Percentiles rank a stretch among this genome's conserved stretches.
Evolutionary conservation across 1,139 yeast species (phyloP).

Genomic region (Yamadazyma diddensiae): DNA sequence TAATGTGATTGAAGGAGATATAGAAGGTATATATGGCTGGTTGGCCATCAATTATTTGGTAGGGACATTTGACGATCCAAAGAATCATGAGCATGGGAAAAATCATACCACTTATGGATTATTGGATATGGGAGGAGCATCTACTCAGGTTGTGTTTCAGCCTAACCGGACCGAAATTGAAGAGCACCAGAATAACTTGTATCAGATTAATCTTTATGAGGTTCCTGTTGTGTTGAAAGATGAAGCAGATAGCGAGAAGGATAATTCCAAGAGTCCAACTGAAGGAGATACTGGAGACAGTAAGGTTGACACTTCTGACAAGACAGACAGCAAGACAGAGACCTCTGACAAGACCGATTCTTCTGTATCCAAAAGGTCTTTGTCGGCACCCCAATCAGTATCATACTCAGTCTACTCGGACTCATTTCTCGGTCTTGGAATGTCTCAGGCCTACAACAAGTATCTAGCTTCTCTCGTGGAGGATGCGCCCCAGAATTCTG

Average conservation of each 20-base stretch:
- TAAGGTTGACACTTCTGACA: not conserved
- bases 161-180: conserved; percentile 57
- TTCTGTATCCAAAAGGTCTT: too few species aligned
- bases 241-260: not conserved
- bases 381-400: conserved; percentile 18
- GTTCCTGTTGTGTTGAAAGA: conserved; percentile 20
- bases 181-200: conserved; percentile 55
- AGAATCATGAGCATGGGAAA: conserved; percentile 47
- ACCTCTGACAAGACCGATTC: not conserved
- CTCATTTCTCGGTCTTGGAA: conserved; percentile 76
- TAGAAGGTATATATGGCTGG: conserved; percentile 85
- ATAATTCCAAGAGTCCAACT: too few species aligned
- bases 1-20: conserved; percentile 69
- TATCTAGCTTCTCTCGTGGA: conserved; percentile 42
- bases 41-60: conserved; percentile 67
- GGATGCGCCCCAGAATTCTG: conserved; percentile 13
- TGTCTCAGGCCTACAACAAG: conserved; percentile 60
- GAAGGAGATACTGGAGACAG: not conserved
- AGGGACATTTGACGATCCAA: conserved; percentile 53
- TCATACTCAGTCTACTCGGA: conserved; percentile 61
- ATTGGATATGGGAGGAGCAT: conserved; percentile 87
- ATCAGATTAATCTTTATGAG: conserved; percentile 47
- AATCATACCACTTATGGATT: conserved; percentile 66
- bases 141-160: conserved; percentile 78
- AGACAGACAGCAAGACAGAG: not conserved